Evolutionary conservation across 2,329 filamentous ascomycete genomes (phyloP), one percentile per base, ranked within the genome.

Genomic region (Fusarium oligoseptatum): DNA sequence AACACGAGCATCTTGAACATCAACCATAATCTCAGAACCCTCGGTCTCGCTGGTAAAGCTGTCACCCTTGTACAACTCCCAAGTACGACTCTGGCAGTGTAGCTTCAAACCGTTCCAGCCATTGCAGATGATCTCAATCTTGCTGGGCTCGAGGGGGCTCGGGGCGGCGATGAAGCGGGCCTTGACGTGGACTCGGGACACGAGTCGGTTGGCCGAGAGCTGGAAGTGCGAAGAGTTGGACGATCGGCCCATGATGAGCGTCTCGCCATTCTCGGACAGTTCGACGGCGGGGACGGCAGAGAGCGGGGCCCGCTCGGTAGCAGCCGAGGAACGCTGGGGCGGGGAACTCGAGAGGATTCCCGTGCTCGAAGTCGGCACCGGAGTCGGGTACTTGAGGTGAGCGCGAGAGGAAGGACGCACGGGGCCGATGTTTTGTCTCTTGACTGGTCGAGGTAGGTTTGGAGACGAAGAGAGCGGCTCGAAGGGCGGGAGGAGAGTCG

Each of bases 211-310:
- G 77, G 94, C 91, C 29, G 97, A 97, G 15, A 99, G 89, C 84
- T 98, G 96, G 82, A 96, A 97, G 81, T 98, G 92, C n/a, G 95
- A 97, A 15, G 95, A 97, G 83, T 95, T 96, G 85, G 94, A 98
- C 7, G 95, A 98, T 75, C 97, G 91, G 73, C 97, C 97, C 93
- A 99, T 97, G 71, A 93, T 88, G 37, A 98, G 85, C 15, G 91
- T 86, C 78, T 97, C 94, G 73, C 96, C 95, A 83, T 93, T 94
- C 76, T 92, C 92, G 64, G 92, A 92, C 20, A 98, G 90, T 81
- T 94, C 91, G 73, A 98, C 87, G 24, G 92, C 91, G n/a, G 95
- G 95, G 60, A 99, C 92, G 60, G 93, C 90, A 62, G 92, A 92
- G 61, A 99, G 89, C 45, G 97, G 97, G 77, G 91, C 91, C 79